Evolutionary conservation across 2,329 filamentous ascomycete species (phyloP), one percentile per base, ranked within the genome.

Genomic region (Nothopassalora personata): DNA sequence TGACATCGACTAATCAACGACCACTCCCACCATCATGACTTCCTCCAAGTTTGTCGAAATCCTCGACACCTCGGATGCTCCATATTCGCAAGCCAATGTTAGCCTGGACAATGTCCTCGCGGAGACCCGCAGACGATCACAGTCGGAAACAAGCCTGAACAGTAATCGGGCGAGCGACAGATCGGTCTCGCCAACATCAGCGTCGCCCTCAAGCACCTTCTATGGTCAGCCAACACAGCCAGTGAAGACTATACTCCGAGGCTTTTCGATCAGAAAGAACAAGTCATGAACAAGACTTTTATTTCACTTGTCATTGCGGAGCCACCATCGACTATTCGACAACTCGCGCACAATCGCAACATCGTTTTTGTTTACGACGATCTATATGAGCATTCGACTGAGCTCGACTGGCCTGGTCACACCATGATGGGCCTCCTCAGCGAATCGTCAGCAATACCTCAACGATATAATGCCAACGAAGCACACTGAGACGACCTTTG

Each of bases 1-100:
- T 36, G 31, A 49, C 30, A 45, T 49, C 18, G 5, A 27, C 49
- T 31, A 3, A 39, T 18, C 39, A 7, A 45, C 31, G 43, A 34
- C 31, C 48, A 18, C 13, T 45, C 9, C 19, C 19, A 48, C 55
- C 43, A 73, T 51, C 43, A 73, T 72, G 71, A 58, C 70, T 11
- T 60, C 62, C 53, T 73, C 71, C 23, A 74, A 74, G 57, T 74
- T 74, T 54, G 67, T 71, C 54, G 72, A 74, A 57, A 67, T 71
- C 31, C 65, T 74, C 56, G 72, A 74, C 64, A 65, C 60, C 34
- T 60, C 60, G 28, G 51, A 65, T 31, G 59, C 66, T 4, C 70
- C 69, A 30, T 70, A 66, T 60, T 71, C 69, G 13, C 67, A 68
- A n/a, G 65, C 64, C 57, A 73, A 71, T 60, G 71, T 73, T 59